Evolutionary conservation across 345 rosid species (phyloP).

Genomic region (Syzygium aromaticum): DNA sequence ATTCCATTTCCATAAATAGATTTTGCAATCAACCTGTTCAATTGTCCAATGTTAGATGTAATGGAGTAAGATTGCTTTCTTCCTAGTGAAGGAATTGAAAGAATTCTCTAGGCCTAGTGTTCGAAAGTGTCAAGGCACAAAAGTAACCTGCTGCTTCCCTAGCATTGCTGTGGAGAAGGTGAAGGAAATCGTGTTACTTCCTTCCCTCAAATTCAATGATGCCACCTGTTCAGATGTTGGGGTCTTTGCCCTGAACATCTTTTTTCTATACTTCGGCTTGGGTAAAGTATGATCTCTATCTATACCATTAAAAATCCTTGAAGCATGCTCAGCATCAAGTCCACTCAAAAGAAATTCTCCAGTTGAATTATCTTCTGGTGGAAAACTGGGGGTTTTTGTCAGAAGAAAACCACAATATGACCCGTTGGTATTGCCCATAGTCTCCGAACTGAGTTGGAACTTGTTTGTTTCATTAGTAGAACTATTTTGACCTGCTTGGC

Average conservation of each 20-base stretch:
- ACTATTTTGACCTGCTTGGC: slow-evolving; percentile 10
- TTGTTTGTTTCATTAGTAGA: not conserved
- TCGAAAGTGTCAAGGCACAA: not conserved
- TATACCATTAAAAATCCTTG: slow-evolving; percentile 37
- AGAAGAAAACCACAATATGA: slow-evolving; percentile 10
- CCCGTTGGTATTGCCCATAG: slow-evolving; percentile 9
- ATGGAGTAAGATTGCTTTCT: not conserved
- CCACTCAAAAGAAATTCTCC: slow-evolving; percentile 61
- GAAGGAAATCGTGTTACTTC: slow-evolving; percentile 60
- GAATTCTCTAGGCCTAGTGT: not conserved
- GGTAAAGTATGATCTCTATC: slow-evolving; percentile 28
- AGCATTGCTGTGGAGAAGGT: slow-evolving; percentile 84
- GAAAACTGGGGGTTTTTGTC: slow-evolving; percentile 11
- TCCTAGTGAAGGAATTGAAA: not conserved
- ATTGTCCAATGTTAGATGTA: not conserved
- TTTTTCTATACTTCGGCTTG: slow-evolving; percentile 25
- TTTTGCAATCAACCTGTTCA: slow-evolving; percentile 88
- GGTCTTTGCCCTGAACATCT: slow-evolving; percentile 38
- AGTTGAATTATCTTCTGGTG: slow-evolving; percentile 26
- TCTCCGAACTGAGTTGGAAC: slow-evolving; percentile 5
- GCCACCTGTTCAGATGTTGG: slow-evolving; percentile 91
- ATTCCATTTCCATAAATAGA: slow-evolving; percentile 95
- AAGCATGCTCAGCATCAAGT: slow-evolving; percentile 48
- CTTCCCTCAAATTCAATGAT: slow-evolving; percentile 68
- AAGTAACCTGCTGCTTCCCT: slow-evolving; percentile 74